A percentile compares a stretch with the other conserved stretches of the same genome.
These are phyloP conservation scores for Tulasnella sp. DNA, from an alignment of 768 basidiomycete species.

Conservation along the genomic window DNA sequence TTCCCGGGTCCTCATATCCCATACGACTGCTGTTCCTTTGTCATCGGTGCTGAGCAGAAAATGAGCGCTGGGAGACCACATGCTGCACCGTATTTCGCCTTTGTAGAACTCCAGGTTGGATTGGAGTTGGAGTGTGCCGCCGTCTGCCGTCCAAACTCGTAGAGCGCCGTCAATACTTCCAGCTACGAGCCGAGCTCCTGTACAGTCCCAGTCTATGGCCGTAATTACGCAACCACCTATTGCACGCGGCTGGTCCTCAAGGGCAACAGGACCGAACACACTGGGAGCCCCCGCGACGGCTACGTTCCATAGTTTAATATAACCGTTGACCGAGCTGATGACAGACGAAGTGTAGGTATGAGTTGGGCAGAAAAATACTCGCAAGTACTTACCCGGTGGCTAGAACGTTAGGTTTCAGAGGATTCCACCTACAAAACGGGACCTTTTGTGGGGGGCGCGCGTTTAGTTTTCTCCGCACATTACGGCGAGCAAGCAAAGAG, in stretches of 20 bases:
- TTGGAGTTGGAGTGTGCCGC: constrained; percentile 56
- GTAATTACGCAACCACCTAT: constrained; percentile 54
- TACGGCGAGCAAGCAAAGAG: constrained; percentile 20
- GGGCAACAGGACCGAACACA: constrained; percentile 36
- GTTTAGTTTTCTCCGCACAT: not conserved
- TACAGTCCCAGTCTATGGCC: constrained; percentile 65
- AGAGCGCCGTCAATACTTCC: constrained; percentile 69
- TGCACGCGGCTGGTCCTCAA: constrained; percentile 44
- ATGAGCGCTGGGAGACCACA: constrained; percentile 64
- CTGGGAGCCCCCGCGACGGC: not conserved
- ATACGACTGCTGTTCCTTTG: constrained; percentile 69
- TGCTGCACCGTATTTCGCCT: constrained; percentile 72
- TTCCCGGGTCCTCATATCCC: constrained; percentile 59
- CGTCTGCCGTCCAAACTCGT: constrained; percentile 53
- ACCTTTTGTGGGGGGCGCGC: constrained; percentile 42
- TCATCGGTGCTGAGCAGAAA: constrained; percentile 71
- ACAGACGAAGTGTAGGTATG: constrained; percentile 4
- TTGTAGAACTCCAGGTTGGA: constrained; percentile 36
- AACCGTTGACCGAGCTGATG: constrained; percentile 63
- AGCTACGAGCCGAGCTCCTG: constrained; percentile 65
- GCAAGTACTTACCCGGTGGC: constrained; percentile 57
- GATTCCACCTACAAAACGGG: constrained; percentile 75
- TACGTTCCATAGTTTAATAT: constrained; percentile 67
- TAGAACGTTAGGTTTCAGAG: constrained; percentile 46
- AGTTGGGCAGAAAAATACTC: not conserved